Evolutionary conservation across 257 asterid genomes (phyloP), one percentile per base, ranked within the genome.

Genomic region (Voacanga thouarsii): DNA sequence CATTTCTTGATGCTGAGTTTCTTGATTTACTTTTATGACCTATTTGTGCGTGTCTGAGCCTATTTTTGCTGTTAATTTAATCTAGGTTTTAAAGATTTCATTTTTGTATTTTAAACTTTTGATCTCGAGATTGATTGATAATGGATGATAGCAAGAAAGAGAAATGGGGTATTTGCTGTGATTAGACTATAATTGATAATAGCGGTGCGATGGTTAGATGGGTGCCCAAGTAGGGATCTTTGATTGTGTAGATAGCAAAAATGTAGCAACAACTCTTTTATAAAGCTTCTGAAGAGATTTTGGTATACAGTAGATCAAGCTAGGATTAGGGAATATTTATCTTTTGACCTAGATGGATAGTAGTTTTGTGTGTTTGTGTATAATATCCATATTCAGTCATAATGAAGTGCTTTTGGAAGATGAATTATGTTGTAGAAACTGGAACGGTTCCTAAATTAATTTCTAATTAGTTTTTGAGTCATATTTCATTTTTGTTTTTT

Each of bases 1-100:
- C 92, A 76, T 88, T 89, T 91, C 94, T 91, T 91, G 94, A 91
- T 87, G 79, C 96, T 91, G 94, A 89, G 77, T n/a, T 39, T 74
- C 12, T 43, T 66, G 21, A 56, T 65, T 41, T 23, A 18, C 47
- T 49, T 30, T 91, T 94, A 85, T 89, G 94, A 91, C 88, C 79
- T 75, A 71, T 87, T 91, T 91, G 90, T 91, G 96, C 94, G 94
- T 91, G 96, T 91, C 94, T 89, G 96, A 91, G 96, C 92, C 90
- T 73, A n/a, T 83, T 10, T 30, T 39, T 1, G 0, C 75, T 44
- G 37, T 26, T 16, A 24, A n/a, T 30, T 1, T 33, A 19, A 15
- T 51, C 57, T 45, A 1, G 0, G 33, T 39, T 12, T 50, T 19
- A n/a, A n/a, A n/a, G n/a, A n/a, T n/a, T n/a, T n/a, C n/a, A n/a